Evolutionary conservation across 108 stramenopile genomes (phyloP).

Genomic region (Skeletonema marinoi): DNA sequence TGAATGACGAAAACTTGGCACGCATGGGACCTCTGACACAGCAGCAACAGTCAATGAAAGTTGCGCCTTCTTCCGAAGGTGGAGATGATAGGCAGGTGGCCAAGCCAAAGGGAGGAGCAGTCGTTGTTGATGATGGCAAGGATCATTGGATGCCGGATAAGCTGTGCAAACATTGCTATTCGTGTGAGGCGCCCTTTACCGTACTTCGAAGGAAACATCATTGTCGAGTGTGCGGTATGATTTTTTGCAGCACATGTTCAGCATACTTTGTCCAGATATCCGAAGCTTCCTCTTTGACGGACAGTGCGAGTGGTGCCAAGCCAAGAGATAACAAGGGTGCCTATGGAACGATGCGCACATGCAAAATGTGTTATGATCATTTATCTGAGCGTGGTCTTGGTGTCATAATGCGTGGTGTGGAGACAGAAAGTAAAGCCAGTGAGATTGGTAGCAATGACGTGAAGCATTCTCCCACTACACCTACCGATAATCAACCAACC

Average conservation of each 20-base stretch:
- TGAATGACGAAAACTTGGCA: background rate
- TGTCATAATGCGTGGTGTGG: conserved; percentile 31
- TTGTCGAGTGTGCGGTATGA: conserved; percentile 97
- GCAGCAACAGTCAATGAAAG: background rate
- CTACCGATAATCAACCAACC: background rate
- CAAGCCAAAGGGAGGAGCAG: conserved; percentile 18
- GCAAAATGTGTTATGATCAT: conserved; percentile 82
- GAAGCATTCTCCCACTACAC: background rate
- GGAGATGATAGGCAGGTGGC: background rate
- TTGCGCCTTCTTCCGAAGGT: background rate
- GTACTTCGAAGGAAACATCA: conserved; percentile 95
- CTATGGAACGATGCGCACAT: conserved; percentile 62
- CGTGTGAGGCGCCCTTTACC: conserved; percentile 93
- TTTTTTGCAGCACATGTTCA: conserved; percentile 94
- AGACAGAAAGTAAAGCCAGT: background rate
- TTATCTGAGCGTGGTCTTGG: conserved; percentile 54
- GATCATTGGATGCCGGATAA: conserved; percentile 95
- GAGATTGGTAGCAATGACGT: conserved; percentile 12
- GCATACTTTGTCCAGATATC: conserved; percentile 84
- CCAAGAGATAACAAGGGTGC: conserved; percentile 3
- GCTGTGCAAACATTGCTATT: conserved; percentile 92
- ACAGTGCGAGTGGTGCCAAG: background rate
- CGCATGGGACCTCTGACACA: background rate
- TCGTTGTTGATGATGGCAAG: conserved; percentile 54
- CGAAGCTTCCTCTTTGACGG: conserved; percentile 4